phyloP scores from a whole-genome alignment of 768 basidiomycete species.

The Amanita rimosa region DNA sequence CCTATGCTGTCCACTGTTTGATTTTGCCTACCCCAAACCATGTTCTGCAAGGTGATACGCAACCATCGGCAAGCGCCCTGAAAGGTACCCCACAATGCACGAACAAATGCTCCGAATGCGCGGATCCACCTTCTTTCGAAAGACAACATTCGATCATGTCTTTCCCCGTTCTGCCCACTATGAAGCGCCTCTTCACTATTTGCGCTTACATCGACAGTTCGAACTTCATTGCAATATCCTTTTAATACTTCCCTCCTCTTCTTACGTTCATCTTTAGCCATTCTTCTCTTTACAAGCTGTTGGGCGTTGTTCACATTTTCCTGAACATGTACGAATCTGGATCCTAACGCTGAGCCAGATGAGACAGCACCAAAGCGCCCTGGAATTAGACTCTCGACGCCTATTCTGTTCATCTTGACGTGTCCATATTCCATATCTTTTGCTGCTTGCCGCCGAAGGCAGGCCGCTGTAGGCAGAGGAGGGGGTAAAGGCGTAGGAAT shows the following conservation, averaged over 20 bases:
- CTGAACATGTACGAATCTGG: slow-evolving; percentile 1
- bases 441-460: slow-evolving; percentile 1
- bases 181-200: slow-evolving; percentile 2
- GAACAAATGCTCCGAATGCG: slow-evolving; percentile 11
- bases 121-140: slow-evolving; percentile 9
- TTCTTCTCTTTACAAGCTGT: neutral
- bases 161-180: slow-evolving; percentile 9
- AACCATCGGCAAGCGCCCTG: slow-evolving; percentile 11
- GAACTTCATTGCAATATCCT: slow-evolving; percentile 3
- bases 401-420: slow-evolving; percentile 3
- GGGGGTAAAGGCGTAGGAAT: slow-evolving; percentile 19
- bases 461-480: slow-evolving; percentile 1
- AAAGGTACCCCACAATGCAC: slow-evolving; percentile 16
- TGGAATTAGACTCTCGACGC: slow-evolving; percentile 6
- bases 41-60: slow-evolving; percentile 10
- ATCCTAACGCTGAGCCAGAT: neutral
- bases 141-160: slow-evolving; percentile 3
- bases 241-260: neutral
- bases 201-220: slow-evolving; percentile 3
- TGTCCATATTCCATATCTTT: slow-evolving; percentile 10
- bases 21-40: slow-evolving; percentile 5
- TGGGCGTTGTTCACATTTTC: neutral
- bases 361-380: slow-evolving; percentile 1
- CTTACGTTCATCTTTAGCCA: neutral
- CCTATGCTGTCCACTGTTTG: slow-evolving; percentile 6